Evolutionary conservation across 176 grass and related monocot species (phyloP).

Genomic region (Eragrostis curvula): DNA sequence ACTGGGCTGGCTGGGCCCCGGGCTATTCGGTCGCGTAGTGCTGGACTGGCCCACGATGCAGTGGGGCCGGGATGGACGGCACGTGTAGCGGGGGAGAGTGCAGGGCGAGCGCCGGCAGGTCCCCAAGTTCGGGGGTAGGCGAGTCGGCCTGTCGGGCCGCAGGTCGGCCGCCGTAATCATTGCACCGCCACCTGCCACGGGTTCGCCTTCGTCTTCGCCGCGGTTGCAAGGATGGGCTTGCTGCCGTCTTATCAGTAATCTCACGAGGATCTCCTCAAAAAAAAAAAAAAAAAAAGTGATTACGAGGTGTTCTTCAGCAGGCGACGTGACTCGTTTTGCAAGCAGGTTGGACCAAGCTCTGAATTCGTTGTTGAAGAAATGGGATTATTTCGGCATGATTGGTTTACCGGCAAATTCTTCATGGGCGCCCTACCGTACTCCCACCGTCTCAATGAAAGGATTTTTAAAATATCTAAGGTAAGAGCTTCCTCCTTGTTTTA

Average conservation of each 20-base stretch:
- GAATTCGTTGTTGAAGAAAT: not conserved
- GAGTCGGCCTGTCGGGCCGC: constrained; percentile 53
- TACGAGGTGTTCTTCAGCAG: not conserved
- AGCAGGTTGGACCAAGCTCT: not conserved
- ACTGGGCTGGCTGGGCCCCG: not conserved
- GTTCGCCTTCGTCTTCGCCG: not conserved
- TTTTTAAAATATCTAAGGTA: too few relatives aligned
- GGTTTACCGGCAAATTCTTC: too few relatives aligned
- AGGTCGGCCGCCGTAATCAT: constrained; percentile 71
- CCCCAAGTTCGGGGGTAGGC: constrained; percentile 65
- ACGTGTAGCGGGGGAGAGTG: constrained; percentile 61
- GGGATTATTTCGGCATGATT: constrained; percentile 16
- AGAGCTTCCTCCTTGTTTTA: too few relatives aligned
- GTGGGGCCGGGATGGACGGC: constrained; percentile 20
- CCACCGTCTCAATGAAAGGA: too few relatives aligned
- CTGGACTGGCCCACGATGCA: constrained; percentile 8
- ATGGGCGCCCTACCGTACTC: too few relatives aligned
- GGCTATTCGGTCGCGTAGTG: not conserved
- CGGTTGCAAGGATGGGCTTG: constrained; percentile 12
- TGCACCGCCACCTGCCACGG: constrained; percentile 18
- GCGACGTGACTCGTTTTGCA: constrained; percentile 4
- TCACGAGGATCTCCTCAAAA: constrained; percentile 18
- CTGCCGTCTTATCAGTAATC: constrained; percentile 19
- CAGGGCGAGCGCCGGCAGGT: constrained; percentile 82
- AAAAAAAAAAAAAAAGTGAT: too few relatives aligned